A percentile compares a stretch with the other conserved stretches of the same genome.
Evolutionary conservation across 2,329 filamentous ascomycete species (phyloP).

Genomic region (Xylariales sp.): DNA sequence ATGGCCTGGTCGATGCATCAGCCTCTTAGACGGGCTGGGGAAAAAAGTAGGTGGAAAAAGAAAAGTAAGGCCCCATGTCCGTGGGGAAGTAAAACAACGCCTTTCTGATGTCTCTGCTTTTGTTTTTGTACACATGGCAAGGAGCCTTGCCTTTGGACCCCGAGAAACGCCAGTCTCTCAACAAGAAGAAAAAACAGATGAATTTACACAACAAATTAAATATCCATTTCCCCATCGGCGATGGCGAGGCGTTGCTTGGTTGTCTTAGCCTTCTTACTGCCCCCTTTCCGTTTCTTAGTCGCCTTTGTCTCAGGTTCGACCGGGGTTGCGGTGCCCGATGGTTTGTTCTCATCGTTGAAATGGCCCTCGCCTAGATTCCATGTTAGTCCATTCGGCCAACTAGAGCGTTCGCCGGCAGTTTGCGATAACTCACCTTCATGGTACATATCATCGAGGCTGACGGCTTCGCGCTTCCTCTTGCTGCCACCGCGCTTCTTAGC

Average conservation of each 20-base stretch:
- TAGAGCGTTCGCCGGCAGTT: neutral
- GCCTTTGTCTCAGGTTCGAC: conserved; percentile 65
- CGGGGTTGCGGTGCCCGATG: conserved; percentile 87
- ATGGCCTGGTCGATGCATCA: conserved; percentile 4
- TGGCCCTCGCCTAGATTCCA: conserved; percentile 82
- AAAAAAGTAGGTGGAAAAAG: conserved; percentile 1
- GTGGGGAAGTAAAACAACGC: conserved; percentile 27
- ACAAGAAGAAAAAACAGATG: conserved; percentile 27
- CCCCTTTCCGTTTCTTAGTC: conserved; percentile 62
- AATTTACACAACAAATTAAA: conserved; percentile 43
- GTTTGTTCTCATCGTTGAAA: conserved; percentile 89
- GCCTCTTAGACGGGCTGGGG: neutral
- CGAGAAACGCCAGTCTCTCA: conserved; percentile 35
- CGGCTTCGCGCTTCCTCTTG: conserved; percentile 67
- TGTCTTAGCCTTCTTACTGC: conserved; percentile 74
- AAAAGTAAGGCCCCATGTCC: neutral
- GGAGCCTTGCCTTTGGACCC: conserved; percentile 27
- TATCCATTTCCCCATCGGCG: conserved; percentile 68
- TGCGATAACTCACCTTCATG: conserved; percentile 83
- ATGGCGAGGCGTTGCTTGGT: conserved; percentile 76
- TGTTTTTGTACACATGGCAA: conserved; percentile 36
- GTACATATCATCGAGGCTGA: conserved; percentile 95
- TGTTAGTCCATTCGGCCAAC: conserved; percentile 49
- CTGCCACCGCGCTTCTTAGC: conserved; percentile 69
- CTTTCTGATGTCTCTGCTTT: conserved; percentile 34